Base-by-base conservation (phyloP, 139 green algal genomes). In the Volvox reticuliferus region DNA sequence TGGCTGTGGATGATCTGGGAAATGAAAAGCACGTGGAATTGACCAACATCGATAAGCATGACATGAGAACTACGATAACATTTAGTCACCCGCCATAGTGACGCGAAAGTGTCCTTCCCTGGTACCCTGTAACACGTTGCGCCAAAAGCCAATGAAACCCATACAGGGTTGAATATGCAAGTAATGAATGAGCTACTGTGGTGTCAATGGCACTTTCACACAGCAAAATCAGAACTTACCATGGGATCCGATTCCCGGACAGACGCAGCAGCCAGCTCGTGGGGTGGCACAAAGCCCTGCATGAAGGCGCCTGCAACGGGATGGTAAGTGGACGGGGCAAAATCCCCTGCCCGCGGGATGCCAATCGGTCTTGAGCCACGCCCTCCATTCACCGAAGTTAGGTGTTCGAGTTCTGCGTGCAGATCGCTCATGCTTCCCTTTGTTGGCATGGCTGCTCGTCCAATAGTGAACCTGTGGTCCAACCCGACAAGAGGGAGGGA, bases 271-370 rank as follows among this genome's bases (percentile, higher is more conserved):
- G 55, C 86, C 13, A 90, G 55, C 24, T 90, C 50, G 30, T 90
- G 86, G 1, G 86, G 86, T 2, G 86, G 86, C 44, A 90, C 86
- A 33, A 90, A 90, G 50, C 73, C 86, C 19, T 65, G 30, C 86
- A 90, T 90, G 73, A 73, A 90, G 21, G 50, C 71, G 20, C 86
- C 86, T 9, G 86, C 69, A 16, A 75, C 20, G 9, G 86, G 86
- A 12, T 76, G 50, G 30, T 84, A 90, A 0, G 86, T 90, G 1
- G 84, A 73, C 28, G 84, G 32, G 67, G 55, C 75, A 13, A 78
- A 63, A n/a, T 0, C 24, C 0, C 37, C 37, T n/a, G 36, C 35
- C 1, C 86, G 73, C 1, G 86, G 86, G 35, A 90, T 90, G 26
- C 71, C 86, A 28, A 90, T 90, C 6, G 86, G 86, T 14, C 86